These are phyloP conservation scores for Mycoemilia scoparia DNA, from an alignment of 192 early-diverging fungal species.

Conservation along the genomic window DNA sequence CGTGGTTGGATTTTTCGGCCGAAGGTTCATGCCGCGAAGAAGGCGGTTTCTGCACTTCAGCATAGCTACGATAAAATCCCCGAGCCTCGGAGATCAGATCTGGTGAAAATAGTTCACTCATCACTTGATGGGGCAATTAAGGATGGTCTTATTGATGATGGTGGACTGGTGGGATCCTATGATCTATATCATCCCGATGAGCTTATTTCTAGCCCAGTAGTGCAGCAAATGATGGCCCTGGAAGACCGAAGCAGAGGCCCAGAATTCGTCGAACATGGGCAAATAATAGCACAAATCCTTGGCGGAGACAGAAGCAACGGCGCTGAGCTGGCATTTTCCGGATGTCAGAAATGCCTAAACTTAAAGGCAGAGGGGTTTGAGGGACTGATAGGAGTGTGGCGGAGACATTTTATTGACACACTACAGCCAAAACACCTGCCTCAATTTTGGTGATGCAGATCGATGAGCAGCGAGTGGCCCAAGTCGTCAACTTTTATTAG, in stretches of 20 bases:
- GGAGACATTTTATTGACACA: conserved; percentile 18
- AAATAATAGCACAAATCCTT: conserved; percentile 11
- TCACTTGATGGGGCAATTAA: neutral
- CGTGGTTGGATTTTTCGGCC: conserved; percentile 18
- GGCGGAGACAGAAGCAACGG: neutral
- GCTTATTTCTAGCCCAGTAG: too few species aligned
- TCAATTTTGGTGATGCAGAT: too few species aligned
- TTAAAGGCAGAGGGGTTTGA: conserved; percentile 6
- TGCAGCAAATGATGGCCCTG: conserved; percentile 11
- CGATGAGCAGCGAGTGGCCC: too few species aligned
- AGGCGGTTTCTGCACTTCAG: conserved; percentile 15
- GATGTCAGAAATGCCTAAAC: conserved; percentile 8
- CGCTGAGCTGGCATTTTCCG: neutral
- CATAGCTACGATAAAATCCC: conserved; percentile 7
- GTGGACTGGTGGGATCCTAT: too few species aligned
- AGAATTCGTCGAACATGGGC: conserved; percentile 17
- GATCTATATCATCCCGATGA: too few species aligned
- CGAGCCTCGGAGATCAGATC: neutral
- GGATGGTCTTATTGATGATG: too few species aligned
- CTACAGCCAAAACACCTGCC: conserved; percentile 14
- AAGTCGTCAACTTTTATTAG: too few species aligned
- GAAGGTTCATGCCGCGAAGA: conserved; percentile 7
- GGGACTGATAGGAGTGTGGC: conserved; percentile 14
- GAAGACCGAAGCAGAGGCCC: conserved; percentile 11
- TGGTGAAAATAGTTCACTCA: conserved; percentile 1